These are phyloP conservation scores for Ceratocystis ficicola DNA, from an alignment of 2,329 filamentous ascomycete genomes.

Conservation along the genomic window DNA sequence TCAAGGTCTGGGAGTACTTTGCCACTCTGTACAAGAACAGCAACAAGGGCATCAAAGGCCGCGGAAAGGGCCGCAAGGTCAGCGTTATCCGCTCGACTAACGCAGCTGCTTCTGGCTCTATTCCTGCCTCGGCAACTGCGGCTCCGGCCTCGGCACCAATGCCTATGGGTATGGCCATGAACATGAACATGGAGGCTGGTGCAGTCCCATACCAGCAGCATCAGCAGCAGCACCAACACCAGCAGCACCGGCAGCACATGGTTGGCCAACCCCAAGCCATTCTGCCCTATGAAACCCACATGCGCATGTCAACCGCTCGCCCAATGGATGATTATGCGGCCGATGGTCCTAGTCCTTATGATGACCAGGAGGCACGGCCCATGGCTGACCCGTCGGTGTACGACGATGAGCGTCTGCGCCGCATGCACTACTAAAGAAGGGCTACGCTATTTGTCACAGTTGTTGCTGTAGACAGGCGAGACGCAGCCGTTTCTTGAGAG, in stretches of 20 bases:
- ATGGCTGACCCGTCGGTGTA: constrained; percentile 13
- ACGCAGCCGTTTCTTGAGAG: background rate
- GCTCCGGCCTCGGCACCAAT: background rate
- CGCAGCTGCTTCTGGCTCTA: background rate
- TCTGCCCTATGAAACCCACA: constrained; percentile 12
- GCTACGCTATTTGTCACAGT: background rate
- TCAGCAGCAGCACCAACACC: constrained; percentile 4
- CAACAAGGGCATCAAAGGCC: constrained; percentile 96
- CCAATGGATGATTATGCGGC: background rate
- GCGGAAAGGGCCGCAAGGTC: constrained; percentile 71
- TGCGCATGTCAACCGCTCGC: background rate
- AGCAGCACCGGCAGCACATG: background rate
- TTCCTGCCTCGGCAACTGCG: background rate
- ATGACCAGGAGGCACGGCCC: constrained; percentile 7
- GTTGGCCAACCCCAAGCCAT: background rate
- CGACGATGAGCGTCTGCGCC: constrained; percentile 14
- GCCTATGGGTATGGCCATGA: constrained; percentile 1
- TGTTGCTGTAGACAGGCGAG: background rate
- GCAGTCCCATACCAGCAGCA: background rate
- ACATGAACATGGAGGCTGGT: background rate
- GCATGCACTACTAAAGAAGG: constrained; percentile 9
- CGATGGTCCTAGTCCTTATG: background rate
- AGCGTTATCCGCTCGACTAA: constrained; percentile 25
- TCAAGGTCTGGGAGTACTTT: constrained; percentile 75
- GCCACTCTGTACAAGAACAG: constrained; percentile 85